These are phyloP conservation scores for Capronia coronata DNA, from an alignment of 2,329 filamentous ascomycete genomes.

Conservation along the genomic window DNA sequence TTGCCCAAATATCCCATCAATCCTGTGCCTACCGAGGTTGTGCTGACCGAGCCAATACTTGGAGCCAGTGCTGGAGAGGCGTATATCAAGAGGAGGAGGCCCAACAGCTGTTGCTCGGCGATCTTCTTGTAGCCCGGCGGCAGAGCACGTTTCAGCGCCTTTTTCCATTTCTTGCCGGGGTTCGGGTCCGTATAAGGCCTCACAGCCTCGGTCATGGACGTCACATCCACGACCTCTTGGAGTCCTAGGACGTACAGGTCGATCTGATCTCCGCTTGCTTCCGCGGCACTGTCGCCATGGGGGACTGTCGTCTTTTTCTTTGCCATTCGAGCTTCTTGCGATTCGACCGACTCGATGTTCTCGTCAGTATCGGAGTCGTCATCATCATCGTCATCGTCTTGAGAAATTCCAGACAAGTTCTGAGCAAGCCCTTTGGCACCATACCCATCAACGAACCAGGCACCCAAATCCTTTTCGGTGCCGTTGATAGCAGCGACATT, in stretches of 20 bases:
- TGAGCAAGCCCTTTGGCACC: conserved; percentile 66
- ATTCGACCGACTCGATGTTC: conserved; percentile 39
- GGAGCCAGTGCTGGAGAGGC: conserved; percentile 69
- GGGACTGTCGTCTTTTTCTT: conserved; percentile 42
- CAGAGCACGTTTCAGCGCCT: conserved; percentile 64
- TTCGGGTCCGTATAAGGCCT: conserved; percentile 67
- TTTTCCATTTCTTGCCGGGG: conserved; percentile 72
- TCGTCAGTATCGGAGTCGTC: conserved; percentile 27
- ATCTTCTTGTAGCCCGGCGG: conserved; percentile 71
- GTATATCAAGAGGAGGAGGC: conserved; percentile 76
- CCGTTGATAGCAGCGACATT: conserved; percentile 82
- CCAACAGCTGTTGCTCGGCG: conserved; percentile 76
- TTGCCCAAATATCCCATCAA: conserved; percentile 92
- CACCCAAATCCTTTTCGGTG: conserved; percentile 77
- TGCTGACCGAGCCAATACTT: conserved; percentile 74
- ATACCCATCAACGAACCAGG: conserved; percentile 78
- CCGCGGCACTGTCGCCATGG: conserved; percentile 38
- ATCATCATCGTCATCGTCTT: conserved; percentile 28
- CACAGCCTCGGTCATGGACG: conserved; percentile 70
- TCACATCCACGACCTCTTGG: conserved; percentile 87
- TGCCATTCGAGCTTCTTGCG: conserved; percentile 43
- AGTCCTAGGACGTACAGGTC: conserved; percentile 84
- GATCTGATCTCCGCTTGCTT: conserved; percentile 58
- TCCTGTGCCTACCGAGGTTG: conserved; percentile 77
- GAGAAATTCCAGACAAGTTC: conserved; percentile 50